Conservation (phyloP, 148 eudicot genomes). For the Polygonum maritimum region DNA sequence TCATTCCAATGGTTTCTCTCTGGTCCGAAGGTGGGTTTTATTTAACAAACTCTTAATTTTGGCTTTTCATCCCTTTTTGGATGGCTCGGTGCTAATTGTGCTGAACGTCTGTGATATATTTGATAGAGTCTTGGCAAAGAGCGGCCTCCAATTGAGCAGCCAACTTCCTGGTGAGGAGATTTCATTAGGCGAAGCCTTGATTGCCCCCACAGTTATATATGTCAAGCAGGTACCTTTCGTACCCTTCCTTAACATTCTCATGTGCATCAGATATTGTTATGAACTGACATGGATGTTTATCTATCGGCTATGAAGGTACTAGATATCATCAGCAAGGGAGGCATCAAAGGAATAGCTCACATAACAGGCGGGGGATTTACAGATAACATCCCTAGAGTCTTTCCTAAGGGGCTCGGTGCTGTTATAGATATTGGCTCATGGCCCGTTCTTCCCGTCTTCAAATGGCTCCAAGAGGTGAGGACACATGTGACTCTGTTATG, state of each 20-base stretch:
- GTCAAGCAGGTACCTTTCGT: slow-evolving; percentile 68
- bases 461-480: slow-evolving; percentile 88
- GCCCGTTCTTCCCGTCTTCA: slow-evolving; percentile 81
- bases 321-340: slow-evolving; percentile 69
- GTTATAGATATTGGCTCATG: slow-evolving; percentile 51
- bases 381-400: slow-evolving; percentile 85
- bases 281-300: background rate
- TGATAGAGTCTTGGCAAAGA: slow-evolving; percentile 55
- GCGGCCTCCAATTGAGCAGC: slow-evolving; percentile 53
- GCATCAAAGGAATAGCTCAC: slow-evolving; percentile 92
- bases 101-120: too few relatives aligned
- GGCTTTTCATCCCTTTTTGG: background rate
- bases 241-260: background rate
- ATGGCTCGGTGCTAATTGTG: background rate
- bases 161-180: slow-evolving; percentile 54
- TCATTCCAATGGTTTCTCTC: slow-evolving; percentile 96
- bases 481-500: background rate
- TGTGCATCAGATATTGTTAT: background rate
- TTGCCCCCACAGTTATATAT: slow-evolving; percentile 89
- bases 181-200: slow-evolving; percentile 75
- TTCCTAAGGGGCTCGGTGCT: slow-evolving; percentile 93
- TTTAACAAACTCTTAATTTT: background rate
- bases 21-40: slow-evolving; percentile 61
- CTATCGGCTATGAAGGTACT: slow-evolving; percentile 47
- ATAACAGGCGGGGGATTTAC: slow-evolving; percentile 97